Evolutionary conservation across 768 basidiomycete genomes (phyloP).

Genomic region (Russula sp.): DNA sequence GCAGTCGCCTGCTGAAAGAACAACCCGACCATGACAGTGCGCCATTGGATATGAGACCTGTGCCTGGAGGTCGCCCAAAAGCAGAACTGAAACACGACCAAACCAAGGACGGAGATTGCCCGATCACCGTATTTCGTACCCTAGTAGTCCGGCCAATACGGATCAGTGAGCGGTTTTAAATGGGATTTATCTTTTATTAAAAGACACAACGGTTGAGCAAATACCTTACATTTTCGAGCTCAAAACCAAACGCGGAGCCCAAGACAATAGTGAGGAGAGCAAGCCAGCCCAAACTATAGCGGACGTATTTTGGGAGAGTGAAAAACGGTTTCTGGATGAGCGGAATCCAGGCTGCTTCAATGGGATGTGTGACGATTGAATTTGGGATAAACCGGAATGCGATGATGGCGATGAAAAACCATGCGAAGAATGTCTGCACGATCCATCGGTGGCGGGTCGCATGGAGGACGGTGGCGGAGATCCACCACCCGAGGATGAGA

Average conservation of each 20-base stretch:
- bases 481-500: constrained; percentile 83
- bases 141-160: constrained; percentile 39
- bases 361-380: constrained; percentile 64
- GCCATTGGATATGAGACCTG: constrained; percentile 70
- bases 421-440: constrained; percentile 77
- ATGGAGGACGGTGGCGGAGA: constrained; percentile 63
- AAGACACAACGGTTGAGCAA: neutral
- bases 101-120: constrained; percentile 76
- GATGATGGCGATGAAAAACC: constrained; percentile 76
- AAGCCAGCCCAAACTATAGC: constrained; percentile 71
- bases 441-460: constrained; percentile 80
- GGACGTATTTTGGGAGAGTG: constrained; percentile 45
- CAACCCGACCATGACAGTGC: constrained; percentile 80
- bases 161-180: constrained; percentile 15
- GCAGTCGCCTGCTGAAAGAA: constrained; percentile 84
- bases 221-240: constrained; percentile 49
- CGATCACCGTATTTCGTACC: constrained; percentile 69
- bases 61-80: constrained; percentile 69
- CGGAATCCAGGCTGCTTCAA: constrained; percentile 68
- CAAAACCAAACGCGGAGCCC: constrained; percentile 87
- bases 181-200: neutral
- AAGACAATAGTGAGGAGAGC: constrained; percentile 74
- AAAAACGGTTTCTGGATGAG: constrained; percentile 67
- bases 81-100: constrained; percentile 72
- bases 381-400: constrained; percentile 82